phyloP scores from a whole-genome alignment of 2,329 filamentous ascomycete genomes.

The Botrytis medusae region DNA sequence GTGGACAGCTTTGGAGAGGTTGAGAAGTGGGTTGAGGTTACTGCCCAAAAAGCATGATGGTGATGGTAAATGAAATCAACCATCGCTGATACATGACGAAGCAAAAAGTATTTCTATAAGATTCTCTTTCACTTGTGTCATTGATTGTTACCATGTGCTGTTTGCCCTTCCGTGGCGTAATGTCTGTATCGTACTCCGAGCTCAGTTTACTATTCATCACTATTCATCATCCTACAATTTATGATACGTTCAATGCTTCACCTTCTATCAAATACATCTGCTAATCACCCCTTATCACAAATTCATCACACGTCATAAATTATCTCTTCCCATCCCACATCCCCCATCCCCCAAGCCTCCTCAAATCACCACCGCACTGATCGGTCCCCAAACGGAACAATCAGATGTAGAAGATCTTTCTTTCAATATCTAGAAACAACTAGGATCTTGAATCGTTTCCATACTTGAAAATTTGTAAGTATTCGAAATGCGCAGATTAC shows the following conservation, averaged over 20 bases:
- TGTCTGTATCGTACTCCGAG: not conserved
- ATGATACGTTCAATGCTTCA: not conserved
- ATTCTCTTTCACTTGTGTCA: not conserved
- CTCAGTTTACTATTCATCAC: not conserved
- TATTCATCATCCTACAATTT: not conserved
- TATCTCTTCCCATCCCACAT: not conserved
- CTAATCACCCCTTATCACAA: not conserved
- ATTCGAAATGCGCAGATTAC: not conserved
- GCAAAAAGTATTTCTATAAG: not conserved
- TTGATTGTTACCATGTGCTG: not conserved
- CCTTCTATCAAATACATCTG: not conserved
- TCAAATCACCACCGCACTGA: not conserved
- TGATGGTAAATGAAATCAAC: not conserved
- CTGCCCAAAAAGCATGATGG: not conserved
- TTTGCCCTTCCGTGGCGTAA: not conserved
- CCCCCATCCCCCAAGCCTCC: too few species aligned
- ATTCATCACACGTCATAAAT: not conserved
- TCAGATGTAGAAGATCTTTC: not conserved
- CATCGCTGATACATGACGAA: not conserved
- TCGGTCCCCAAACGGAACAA: too few species aligned
- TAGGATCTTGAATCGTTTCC: not conserved
- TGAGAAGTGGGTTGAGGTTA: slow-evolving; percentile 13
- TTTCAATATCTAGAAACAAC: not conserved
- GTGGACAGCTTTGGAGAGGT: slow-evolving; percentile 35
- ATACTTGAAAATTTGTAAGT: not conserved